Evolutionary conservation across 129 eudicot genomes (phyloP).

Genomic region (Flaveria ramosissima): DNA sequence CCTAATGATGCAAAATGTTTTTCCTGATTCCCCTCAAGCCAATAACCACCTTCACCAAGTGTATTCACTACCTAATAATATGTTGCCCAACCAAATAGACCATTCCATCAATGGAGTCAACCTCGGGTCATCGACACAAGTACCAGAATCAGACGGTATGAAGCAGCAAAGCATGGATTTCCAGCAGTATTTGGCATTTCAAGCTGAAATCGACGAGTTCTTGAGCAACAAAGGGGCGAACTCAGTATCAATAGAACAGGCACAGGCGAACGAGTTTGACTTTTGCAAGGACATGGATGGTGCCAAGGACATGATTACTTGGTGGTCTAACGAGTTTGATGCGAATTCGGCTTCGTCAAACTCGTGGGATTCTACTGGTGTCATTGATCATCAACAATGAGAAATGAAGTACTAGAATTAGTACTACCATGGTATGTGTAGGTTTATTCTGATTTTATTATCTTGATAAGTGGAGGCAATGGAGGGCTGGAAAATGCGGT

Average conservation of each 20-base stretch:
- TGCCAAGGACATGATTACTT: slow-evolving; percentile 44
- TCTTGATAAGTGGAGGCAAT: slow-evolving; percentile 33
- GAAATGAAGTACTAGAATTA: slow-evolving; percentile 23
- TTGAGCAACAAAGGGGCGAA: slow-evolving; percentile 30
- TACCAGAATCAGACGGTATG: slow-evolving; percentile 20
- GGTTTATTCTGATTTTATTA: slow-evolving; percentile 30
- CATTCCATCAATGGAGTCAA: slow-evolving; percentile 22
- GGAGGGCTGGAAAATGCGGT: slow-evolving; percentile 26
- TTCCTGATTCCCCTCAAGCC: slow-evolving; percentile 27
- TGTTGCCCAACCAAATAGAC: neutral
- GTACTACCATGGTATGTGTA: slow-evolving; percentile 14
- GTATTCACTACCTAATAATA: slow-evolving; percentile 7
- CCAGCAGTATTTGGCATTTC: slow-evolving; percentile 30
- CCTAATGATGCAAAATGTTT: slow-evolving; percentile 34
- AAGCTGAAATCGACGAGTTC: slow-evolving; percentile 41
- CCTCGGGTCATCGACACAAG: slow-evolving; percentile 8
- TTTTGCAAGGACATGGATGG: slow-evolving; percentile 37
- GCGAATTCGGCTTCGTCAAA: slow-evolving; percentile 50
- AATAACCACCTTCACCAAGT: slow-evolving; percentile 6
- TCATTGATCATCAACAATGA: slow-evolving; percentile 34
- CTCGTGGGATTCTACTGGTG: slow-evolving; percentile 56
- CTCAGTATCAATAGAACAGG: slow-evolving; percentile 12
- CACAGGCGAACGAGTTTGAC: slow-evolving; percentile 36
- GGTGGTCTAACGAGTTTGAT: slow-evolving; percentile 72
- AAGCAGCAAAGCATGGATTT: slow-evolving; percentile 27